phyloP scores from a whole-genome alignment of 2,329 filamentous ascomycete species.

The Aspergillus aculeatinus region DNA sequence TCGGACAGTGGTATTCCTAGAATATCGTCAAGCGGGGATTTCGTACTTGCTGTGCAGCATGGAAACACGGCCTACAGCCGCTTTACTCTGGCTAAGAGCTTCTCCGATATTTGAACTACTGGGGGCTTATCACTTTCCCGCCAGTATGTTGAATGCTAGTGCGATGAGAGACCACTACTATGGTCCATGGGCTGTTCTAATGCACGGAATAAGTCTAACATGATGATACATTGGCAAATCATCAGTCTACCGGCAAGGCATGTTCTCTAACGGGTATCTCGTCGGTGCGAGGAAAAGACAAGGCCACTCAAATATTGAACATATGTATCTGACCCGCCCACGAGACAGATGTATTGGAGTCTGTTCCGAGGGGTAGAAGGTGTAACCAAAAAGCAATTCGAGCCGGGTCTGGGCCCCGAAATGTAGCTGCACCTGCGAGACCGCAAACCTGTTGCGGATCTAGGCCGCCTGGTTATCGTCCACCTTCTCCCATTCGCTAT shows the following conservation, averaged over 20 bases:
- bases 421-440: not conserved
- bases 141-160: not conserved
- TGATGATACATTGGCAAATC: not conserved
- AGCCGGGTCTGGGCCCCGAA: not conserved
- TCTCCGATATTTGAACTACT: not conserved
- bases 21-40: not conserved
- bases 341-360: not conserved
- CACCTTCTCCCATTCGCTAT: conserved; percentile 97
- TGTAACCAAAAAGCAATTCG: not conserved
- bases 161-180: not conserved
- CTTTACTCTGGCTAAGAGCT: not conserved
- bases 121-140: not conserved
- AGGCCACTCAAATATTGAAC: conserved; percentile 1
- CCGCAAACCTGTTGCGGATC: not conserved
- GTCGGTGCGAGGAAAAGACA: conserved; percentile 8
- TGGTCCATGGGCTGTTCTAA: not conserved
- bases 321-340: conserved; percentile 4
- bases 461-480: conserved; percentile 44
- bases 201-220: not conserved
- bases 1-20: no score
- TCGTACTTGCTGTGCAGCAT: not conserved
- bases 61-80: not conserved
- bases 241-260: not conserved
- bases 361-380: not conserved
- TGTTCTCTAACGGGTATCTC: conserved; percentile 18